phyloP scores from a whole-genome alignment of 1,284 basidiomycete genomes.

The Pseudozyma hubeiensis region DNA sequence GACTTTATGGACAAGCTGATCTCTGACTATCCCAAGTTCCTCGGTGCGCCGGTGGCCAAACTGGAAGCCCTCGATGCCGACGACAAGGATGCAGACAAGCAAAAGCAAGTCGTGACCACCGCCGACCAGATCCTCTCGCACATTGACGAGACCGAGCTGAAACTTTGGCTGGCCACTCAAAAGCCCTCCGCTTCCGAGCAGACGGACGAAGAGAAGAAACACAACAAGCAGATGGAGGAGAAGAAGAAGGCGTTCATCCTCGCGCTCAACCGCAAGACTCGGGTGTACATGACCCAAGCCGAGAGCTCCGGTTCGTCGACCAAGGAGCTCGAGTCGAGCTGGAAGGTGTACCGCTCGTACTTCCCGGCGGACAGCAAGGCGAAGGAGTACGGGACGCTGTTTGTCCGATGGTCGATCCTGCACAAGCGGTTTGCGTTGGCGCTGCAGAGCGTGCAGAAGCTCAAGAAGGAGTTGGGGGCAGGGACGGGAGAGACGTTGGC shows the following conservation, averaged over 20 bases:
- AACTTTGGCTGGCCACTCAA: constrained; percentile 61
- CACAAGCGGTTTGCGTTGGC: constrained; percentile 60
- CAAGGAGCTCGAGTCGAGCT: constrained; percentile 39
- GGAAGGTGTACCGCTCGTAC: constrained; percentile 51
- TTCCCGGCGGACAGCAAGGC: constrained; percentile 52
- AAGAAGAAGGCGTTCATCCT: constrained; percentile 61
- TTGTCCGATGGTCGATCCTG: constrained; percentile 57
- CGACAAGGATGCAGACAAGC: constrained; percentile 35
- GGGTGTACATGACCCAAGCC: constrained; percentile 47
- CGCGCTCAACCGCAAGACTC: constrained; percentile 61
- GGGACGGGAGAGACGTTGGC: constrained; percentile 49
- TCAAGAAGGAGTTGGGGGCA: constrained; percentile 61
- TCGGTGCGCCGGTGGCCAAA: constrained; percentile 62
- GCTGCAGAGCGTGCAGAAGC: constrained; percentile 54
- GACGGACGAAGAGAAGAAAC: constrained; percentile 61
- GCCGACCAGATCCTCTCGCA: constrained; percentile 55
- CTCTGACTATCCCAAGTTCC: constrained; percentile 61
- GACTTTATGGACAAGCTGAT: constrained; percentile 64
- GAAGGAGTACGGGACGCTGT: constrained; percentile 57
- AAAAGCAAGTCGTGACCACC: constrained; percentile 48
- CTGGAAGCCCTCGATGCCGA: constrained; percentile 56
- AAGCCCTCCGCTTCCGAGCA: constrained; percentile 57
- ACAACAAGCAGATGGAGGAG: constrained; percentile 59
- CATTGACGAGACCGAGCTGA: constrained; percentile 62
- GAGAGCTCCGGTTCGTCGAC: constrained; percentile 13